phyloP scores from a whole-genome alignment of 495 filamentous ascomycete species.

The Penicillium verhagenii region DNA sequence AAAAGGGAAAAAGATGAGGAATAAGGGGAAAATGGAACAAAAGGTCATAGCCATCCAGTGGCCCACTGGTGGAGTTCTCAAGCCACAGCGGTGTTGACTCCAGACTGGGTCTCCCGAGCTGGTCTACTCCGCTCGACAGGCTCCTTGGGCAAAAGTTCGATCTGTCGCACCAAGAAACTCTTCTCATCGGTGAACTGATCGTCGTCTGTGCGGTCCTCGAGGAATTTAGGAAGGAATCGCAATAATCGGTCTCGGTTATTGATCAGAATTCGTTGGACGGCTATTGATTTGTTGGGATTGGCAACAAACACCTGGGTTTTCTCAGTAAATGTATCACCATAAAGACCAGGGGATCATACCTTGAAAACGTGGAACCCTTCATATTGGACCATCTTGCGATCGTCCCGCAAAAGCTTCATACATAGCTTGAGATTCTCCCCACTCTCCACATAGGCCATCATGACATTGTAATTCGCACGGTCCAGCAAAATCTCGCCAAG shows the following conservation, averaged over 20 bases:
- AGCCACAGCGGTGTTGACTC: conserved; percentile 36
- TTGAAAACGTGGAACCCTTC: conserved; percentile 99
- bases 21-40: conserved; percentile 1
- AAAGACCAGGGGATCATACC: conserved; percentile 41
- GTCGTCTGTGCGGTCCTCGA: conserved; percentile 94
- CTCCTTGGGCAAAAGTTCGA: conserved; percentile 70
- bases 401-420: conserved; percentile 94
- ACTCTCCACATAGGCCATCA: conserved; percentile 94
- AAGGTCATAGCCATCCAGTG: conserved; percentile 12
- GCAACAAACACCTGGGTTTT: conserved; percentile 82
- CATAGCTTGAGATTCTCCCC: conserved; percentile 95
- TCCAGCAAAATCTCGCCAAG: conserved; percentile 94
- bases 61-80: conserved; percentile 18
- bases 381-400: conserved; percentile 98
- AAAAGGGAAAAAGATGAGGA: not conserved
- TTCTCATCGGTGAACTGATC: conserved; percentile 99
- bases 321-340: conserved; percentile 19
- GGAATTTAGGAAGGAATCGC: conserved; percentile 83
- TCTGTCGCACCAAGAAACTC: conserved; percentile 93
- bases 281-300: conserved; percentile 91
- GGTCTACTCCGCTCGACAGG: conserved; percentile 53
- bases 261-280: conserved; percentile 90
- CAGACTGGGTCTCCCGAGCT: conserved; percentile 33
- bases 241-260: conserved; percentile 92
- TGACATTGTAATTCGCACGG: conserved; percentile 93